Evolutionary conservation across 2,329 filamentous ascomycete species (phyloP), one percentile per base, ranked within the genome.

Genomic region (Fusarium penzigii): DNA sequence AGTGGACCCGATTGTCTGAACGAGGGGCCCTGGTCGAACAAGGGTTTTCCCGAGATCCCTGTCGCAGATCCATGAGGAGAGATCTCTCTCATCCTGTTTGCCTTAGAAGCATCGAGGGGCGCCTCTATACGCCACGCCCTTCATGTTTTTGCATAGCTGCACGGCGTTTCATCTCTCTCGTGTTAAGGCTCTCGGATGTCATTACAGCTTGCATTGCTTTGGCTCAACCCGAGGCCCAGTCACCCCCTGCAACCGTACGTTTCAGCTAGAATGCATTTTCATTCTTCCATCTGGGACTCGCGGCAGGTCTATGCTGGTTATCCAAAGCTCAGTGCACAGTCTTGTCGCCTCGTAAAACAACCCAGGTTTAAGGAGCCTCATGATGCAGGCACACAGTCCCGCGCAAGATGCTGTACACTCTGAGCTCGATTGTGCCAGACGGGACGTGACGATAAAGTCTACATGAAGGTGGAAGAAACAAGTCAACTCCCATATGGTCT

Each of bases 321-420:
- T 51, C 41, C 41, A 44, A 40, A 25, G 13, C 25, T 34, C 48
- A 13, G 36, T 42, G 47, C 38, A 46, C 51, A 55, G 43, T 50
- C 57, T 57, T 45, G 32, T 29, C 46, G 40, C 40, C 29, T 49
- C 55, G 61, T 65, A 49, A 56, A 63, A 65, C 61, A 55, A 10
- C 40, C 44, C 39, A 42, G 36, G 39, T 17, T 39, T 44, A 34
- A 45, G 34, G 48, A 49, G 43, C 41, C 45, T 45, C 48, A 55
- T 55, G 53, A 55, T 55, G 48, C 58, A 56, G 51, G 52, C 42
- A 58, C 54, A 42, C 54, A 52, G 51, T 48, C 48, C 49, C 44
- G 39, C 38, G 42, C 39, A 42, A 20, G 29, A 44, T 65, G 56
- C 51, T 44, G 58, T 65, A 49, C 46, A 36, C 50, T 57, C 53